A percentile compares a stretch with the other conserved stretches of the same genome.
These are phyloP conservation scores for Saccharomyces hybrid DNA, from an alignment of 1,139 yeast genomes.

Conservation along the genomic window DNA sequence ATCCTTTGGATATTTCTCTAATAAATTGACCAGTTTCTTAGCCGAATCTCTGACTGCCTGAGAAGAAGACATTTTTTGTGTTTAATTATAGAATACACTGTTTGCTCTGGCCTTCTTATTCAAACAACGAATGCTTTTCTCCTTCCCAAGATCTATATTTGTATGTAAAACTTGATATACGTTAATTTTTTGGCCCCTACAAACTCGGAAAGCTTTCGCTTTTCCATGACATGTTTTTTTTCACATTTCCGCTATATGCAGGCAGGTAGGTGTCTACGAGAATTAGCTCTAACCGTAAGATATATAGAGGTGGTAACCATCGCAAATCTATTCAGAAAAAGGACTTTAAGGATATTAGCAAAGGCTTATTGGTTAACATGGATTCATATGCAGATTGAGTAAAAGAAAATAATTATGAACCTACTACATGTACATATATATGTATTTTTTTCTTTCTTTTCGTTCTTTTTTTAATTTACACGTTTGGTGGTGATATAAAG, in stretches of 20 bases:
- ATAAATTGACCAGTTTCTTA: conserved; percentile 35
- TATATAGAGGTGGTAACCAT: too few relatives aligned
- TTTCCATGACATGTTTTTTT: neutral
- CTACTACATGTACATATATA: too few relatives aligned
- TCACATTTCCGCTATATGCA: neutral
- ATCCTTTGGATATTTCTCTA: conserved; percentile 52
- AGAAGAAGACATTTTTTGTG: conserved; percentile 2
- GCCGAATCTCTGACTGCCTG: conserved; percentile 33
- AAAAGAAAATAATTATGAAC: too few relatives aligned
- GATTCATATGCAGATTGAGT: too few relatives aligned
- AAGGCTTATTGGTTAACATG: neutral
- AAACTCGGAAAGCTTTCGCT: neutral
- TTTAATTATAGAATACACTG: neutral
- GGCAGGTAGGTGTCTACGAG: too few relatives aligned
- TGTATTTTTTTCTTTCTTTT: neutral
- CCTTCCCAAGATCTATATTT: too few relatives aligned
- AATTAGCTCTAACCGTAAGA: too few relatives aligned
- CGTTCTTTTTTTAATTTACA: neutral
- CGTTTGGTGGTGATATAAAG: neutral
- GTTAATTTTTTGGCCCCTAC: neutral
- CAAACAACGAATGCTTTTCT: too few relatives aligned
- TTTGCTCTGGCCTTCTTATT: neutral
- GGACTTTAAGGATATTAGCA: too few relatives aligned
- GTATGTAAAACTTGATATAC: neutral
- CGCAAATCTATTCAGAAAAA: too few relatives aligned